Evolutionary conservation across 2,329 filamentous ascomycete genomes (phyloP), one percentile per base, ranked within the genome.

Genomic region (Alternaria alternata): DNA sequence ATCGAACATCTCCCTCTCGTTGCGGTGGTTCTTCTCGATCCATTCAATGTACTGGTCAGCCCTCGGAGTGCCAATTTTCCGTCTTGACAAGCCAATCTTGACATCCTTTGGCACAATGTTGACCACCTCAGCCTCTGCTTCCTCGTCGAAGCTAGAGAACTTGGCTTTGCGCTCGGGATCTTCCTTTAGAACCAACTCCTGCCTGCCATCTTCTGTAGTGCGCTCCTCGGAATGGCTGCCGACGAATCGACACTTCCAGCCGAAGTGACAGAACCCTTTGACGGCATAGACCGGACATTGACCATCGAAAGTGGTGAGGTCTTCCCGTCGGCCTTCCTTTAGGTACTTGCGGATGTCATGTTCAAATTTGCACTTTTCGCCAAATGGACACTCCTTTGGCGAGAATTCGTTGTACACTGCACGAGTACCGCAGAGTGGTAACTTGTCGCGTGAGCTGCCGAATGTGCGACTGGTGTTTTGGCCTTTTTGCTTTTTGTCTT

Each of bases 191-290:
- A 94, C 83, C 53, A 98, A 81, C 79, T 98, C 94, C 71, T 91
- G 93, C 67, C 87, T 87, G 8, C 93, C 94, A 76, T 96, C 94
- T 54, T 89, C 88, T 20, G 84, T 88, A 66, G 91, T 87, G 24
- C 91, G 80, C 79, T 98, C 94, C 63, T 89, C 85, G 70, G 93
- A 95, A 79, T 99, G 95, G 64, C 92, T 96, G 64, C 86, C 86
- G 34, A 92, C 91, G 74, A 97, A 96, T 22, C 94, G 90, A 77
- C 95, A 99, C 77, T 94, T 96, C 94, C 94, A 99, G 6, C 95
- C 95, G 14, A 90, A 87, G 49, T 87, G 85, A 71, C 95, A 99
- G 63, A 84, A 87, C 12, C 94, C 94, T 65, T 90, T 87, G 16
- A 84, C 83, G 66, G 92, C 89, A 78, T 88, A 97, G 8, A 96